Percentiles rank a stretch among this genome's conserved stretches.
Evolutionary conservation across 1,284 basidiomycete species (phyloP).

Genomic region (Lentinula novae-zelandiae): DNA sequence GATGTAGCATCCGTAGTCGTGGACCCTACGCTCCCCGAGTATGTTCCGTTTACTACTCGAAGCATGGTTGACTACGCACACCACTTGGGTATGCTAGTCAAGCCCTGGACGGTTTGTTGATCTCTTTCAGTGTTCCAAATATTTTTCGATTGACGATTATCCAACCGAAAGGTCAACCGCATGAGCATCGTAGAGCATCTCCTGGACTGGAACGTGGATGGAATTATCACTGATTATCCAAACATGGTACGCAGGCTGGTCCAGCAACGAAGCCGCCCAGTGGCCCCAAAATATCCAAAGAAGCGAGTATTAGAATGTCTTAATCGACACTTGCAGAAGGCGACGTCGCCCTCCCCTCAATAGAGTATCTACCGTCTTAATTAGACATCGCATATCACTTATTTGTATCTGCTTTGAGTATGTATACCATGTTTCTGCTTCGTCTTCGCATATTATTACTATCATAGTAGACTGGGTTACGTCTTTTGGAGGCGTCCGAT

Average conservation of each 20-base stretch:
- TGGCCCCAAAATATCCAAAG: conserved; percentile 53
- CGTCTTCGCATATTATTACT: no score
- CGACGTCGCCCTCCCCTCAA: not conserved
- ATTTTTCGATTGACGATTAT: not conserved
- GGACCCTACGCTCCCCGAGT: conserved; percentile 45
- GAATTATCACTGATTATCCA: conserved; percentile 71
- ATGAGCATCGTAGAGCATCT: conserved; percentile 60
- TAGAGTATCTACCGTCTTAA: not conserved
- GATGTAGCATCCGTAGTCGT: conserved; percentile 36
- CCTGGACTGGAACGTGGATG: conserved; percentile 59
- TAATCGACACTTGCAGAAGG: conserved; percentile 35
- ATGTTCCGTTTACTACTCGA: conserved; percentile 57
- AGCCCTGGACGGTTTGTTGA: conserved; percentile 67
- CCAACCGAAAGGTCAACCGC: conserved; percentile 46
- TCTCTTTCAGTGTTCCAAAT: not conserved
- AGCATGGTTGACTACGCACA: conserved; percentile 70
- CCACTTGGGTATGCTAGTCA: conserved; percentile 55
- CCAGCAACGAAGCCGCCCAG: conserved; percentile 43
- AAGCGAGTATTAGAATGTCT: conserved; percentile 56
- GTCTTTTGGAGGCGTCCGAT: no score
- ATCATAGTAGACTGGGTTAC: no score
- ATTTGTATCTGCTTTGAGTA: not conserved
- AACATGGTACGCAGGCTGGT: conserved; percentile 49
- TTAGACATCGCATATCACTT: not conserved
- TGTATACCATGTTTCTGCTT: not conserved